These are phyloP conservation scores for Penicillium sp. DNA, from an alignment of 2,329 filamentous ascomycete species.

Conservation along the genomic window DNA sequence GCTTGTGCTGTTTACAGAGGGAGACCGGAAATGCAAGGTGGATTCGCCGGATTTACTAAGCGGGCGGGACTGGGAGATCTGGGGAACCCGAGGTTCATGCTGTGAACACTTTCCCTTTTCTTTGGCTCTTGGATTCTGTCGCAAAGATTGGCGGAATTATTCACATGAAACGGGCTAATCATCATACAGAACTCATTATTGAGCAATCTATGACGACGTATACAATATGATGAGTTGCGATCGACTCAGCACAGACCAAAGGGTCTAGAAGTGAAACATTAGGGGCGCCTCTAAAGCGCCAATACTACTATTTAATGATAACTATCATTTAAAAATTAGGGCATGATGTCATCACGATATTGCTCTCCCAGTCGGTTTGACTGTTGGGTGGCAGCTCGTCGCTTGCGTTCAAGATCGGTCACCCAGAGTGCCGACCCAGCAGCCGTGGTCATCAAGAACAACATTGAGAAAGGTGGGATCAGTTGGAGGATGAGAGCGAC, in stretches of 20 bases:
- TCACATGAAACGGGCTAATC: too few relatives aligned
- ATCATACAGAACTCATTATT: background rate
- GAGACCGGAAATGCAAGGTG: background rate
- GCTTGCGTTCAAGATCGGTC: constrained; percentile 69
- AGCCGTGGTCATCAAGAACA: constrained; percentile 87
- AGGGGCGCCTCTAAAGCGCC: background rate
- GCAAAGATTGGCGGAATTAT: too few relatives aligned
- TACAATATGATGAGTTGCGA: background rate
- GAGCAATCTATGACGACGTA: background rate
- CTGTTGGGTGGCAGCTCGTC: constrained; percentile 24
- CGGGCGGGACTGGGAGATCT: background rate
- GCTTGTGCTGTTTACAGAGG: background rate
- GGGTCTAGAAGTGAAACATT: background rate
- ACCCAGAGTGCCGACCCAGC: constrained; percentile 86
- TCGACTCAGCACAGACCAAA: background rate
- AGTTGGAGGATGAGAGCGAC: constrained; percentile 81
- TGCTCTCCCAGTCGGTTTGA: constrained; percentile 24
- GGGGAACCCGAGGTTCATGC: background rate
- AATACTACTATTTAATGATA: background rate
- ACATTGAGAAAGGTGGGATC: constrained; percentile 87
- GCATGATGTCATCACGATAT: constrained; percentile 41
- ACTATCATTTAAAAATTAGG: constrained; percentile 13
- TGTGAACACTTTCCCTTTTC: too few relatives aligned
- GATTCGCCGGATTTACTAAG: constrained; percentile 3
- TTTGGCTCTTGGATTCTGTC: too few relatives aligned